Conservation (phyloP, 306 rosid genomes). For the Lathyrus oleraceus region DNA sequence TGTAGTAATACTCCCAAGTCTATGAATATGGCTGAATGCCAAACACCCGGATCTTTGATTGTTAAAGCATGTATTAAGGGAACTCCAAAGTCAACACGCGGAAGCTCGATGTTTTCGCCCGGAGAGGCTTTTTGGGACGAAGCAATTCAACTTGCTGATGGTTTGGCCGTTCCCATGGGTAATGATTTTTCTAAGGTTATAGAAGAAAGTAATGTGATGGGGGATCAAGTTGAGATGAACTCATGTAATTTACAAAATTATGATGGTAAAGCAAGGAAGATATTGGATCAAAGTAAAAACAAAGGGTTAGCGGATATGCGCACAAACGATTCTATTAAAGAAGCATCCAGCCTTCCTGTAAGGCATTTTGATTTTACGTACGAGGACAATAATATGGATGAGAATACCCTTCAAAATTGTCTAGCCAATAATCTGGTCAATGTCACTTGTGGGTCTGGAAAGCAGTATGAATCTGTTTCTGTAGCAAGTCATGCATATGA, state of each 20-base stretch:
- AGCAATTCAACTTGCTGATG: slow-evolving; percentile 90
- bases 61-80: slow-evolving; percentile 47
- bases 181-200: slow-evolving; percentile 43
- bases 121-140: slow-evolving; percentile 96
- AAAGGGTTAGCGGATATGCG: slow-evolving; percentile 47
- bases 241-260: slow-evolving; percentile 52
- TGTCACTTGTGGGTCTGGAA: slow-evolving; percentile 38
- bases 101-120: slow-evolving; percentile 87
- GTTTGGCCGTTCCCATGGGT: slow-evolving; percentile 56
- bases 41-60: slow-evolving; percentile 72
- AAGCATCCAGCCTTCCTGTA: slow-evolving; percentile 68
- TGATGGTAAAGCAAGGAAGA: slow-evolving; percentile 54
- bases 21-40: slow-evolving; percentile 48
- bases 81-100: slow-evolving; percentile 72
- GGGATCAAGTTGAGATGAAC: slow-evolving; percentile 42
- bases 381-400: slow-evolving; percentile 65
- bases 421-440: slow-evolving; percentile 37
- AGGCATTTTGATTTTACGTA: slow-evolving; percentile 87
- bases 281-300: slow-evolving; percentile 47
- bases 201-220: slow-evolving; percentile 43
- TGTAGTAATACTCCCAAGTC: slow-evolving; percentile 63
- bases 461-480: slow-evolving; percentile 42
- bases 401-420: slow-evolving; percentile 39
- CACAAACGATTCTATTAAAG: slow-evolving; percentile 48
- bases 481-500: slow-evolving; percentile 41